A percentile compares a stretch with the other conserved stretches of the same genome.
These are phyloP conservation scores for Cytidiella melzeri DNA, from an alignment of 768 basidiomycete genomes.

Conservation along the genomic window DNA sequence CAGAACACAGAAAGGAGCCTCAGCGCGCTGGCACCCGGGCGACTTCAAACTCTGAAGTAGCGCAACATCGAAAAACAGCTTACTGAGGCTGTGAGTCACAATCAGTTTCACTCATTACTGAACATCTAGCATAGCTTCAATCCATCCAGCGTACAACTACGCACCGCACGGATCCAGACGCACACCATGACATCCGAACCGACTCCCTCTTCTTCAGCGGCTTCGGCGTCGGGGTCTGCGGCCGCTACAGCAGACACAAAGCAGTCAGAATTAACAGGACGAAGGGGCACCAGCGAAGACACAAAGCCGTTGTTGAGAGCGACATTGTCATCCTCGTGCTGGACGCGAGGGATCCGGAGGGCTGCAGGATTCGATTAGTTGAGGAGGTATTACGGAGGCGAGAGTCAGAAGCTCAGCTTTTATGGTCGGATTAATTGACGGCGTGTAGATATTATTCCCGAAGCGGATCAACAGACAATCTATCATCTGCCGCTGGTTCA, in stretches of 20 bases:
- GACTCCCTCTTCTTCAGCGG: slow-evolving; percentile 54
- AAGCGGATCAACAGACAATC: slow-evolving; percentile 81
- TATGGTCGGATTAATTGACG: background rate
- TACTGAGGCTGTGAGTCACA: slow-evolving; percentile 19
- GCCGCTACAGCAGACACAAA: slow-evolving; percentile 10
- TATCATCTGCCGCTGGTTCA: slow-evolving; percentile 73
- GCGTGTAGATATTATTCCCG: slow-evolving; percentile 78
- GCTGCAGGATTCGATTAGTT: slow-evolving; percentile 84
- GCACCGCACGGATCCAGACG: slow-evolving; percentile 41
- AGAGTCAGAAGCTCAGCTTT: slow-evolving; percentile 75
- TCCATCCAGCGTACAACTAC: slow-evolving; percentile 13
- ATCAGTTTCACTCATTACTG: slow-evolving; percentile 1
- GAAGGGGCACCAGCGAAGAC: slow-evolving; percentile 63
- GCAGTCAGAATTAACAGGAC: slow-evolving; percentile 35
- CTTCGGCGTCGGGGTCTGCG: slow-evolving; percentile 29
- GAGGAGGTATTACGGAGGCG: slow-evolving; percentile 89
- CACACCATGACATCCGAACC: slow-evolving; percentile 70
- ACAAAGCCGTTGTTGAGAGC: slow-evolving; percentile 90
- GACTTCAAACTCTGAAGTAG: slow-evolving; percentile 67
- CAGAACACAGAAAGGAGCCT: slow-evolving; percentile 85
- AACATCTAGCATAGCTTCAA: background rate
- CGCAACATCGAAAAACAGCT: slow-evolving; percentile 47
- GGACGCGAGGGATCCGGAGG: slow-evolving; percentile 94
- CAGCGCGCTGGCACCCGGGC: slow-evolving; percentile 85
- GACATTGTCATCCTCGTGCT: slow-evolving; percentile 88